Evolutionary conservation across 179 eudicot genomes (phyloP), one percentile per base, ranked within the genome.

Genomic region (Beta lomatogona): DNA sequence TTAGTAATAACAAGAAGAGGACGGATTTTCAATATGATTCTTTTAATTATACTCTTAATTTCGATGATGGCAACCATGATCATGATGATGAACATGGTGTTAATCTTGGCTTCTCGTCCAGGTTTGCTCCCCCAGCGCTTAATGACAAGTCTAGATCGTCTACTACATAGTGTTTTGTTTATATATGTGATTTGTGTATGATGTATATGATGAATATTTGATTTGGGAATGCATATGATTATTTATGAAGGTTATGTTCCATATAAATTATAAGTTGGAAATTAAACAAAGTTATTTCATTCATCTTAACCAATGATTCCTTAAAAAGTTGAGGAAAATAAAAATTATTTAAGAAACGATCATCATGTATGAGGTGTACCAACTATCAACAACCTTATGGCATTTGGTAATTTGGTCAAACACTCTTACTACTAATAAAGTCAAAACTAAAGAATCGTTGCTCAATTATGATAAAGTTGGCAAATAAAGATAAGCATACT

Each of bases 21-120:
- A 80, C 53, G 65, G 83, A 74, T 58, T 84, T 88, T 75, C 89
- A 84, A 77, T 93, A 95, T 63, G 90, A 88, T 82, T 89, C 91
- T 0, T 82, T 77, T 14, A 88, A 95, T 71, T 93, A 95, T 80
- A 94, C 89, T 44, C 86, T 92, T 19, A 95, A 95, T 72, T 95
- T 95, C 61, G 92, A 92, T 52, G 71, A 90, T 22, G 92, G 91
- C 0, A 75, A 28, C 13, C 69, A 59, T 59, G 79, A 36, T 4
- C 63, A 80, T 1, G 78, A 83, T 14, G 80, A 82, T 22, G 79
- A 87, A 31, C 89, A 85, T 67, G 89, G 83, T 65, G 65, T 66
- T 22, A 64, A 53, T 46, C 85, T 83, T 59, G 84, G 82, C 3
- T 86, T 89, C 75, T 81, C 89, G 4, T 64, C 88, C 3, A 84